Evolutionary conservation across 78 protist genomes (phyloP).

Genomic region (Monosiga brevicollis): DNA sequence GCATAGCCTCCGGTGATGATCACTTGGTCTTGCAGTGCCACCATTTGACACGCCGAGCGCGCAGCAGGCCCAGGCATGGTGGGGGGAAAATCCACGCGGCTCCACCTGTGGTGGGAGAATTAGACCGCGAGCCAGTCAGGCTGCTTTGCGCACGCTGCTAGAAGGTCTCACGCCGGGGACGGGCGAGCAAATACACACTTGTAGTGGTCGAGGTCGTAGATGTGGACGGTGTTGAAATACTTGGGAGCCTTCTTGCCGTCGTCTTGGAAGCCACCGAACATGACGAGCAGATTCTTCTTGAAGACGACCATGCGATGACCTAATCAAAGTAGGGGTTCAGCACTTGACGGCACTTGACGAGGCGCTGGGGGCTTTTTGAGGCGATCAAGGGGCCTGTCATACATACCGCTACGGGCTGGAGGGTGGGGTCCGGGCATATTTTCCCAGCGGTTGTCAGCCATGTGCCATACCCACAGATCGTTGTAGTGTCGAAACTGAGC

Average conservation of each 20-base stretch:
- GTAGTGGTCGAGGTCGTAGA: slow-evolving; percentile 14
- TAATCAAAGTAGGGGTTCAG: slow-evolving; percentile 17
- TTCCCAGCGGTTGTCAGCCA: slow-evolving; percentile 7
- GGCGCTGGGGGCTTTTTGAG: too few species aligned
- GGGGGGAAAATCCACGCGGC: background rate
- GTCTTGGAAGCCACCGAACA: slow-evolving; percentile 54
- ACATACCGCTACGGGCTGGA: background rate
- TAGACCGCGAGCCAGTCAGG: background rate
- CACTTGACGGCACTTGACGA: background rate
- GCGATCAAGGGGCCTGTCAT: too few species aligned
- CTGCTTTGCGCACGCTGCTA: background rate
- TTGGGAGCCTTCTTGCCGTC: background rate
- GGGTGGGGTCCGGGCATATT: background rate
- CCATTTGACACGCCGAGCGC: background rate
- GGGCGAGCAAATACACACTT: background rate
- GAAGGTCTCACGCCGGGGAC: background rate
- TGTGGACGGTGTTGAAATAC: slow-evolving; percentile 27
- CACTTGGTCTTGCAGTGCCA: background rate
- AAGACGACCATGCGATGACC: slow-evolving; percentile 42
- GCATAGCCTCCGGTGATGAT: background rate
- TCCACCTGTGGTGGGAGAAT: slow-evolving; percentile 1
- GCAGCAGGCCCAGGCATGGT: background rate
- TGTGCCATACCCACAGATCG: slow-evolving; percentile 17
- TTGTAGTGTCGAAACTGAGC: slow-evolving; percentile 17
- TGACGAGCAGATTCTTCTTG: background rate